Conservation (phyloP, 345 rosid species). For the Brassica cretica region DNA sequence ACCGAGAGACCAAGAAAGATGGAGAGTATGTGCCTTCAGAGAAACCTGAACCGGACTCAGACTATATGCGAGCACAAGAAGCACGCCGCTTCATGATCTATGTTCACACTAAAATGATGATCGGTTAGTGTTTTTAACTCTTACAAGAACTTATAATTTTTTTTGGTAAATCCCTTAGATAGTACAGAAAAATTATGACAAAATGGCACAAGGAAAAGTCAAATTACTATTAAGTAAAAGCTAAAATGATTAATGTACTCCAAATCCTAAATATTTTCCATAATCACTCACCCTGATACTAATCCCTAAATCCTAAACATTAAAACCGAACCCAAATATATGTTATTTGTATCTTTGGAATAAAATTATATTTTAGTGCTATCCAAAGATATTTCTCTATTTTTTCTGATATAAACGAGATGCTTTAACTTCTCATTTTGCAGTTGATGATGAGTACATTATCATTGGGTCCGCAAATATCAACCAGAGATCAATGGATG, state of each 20-base stretch:
- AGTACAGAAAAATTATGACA: not conserved
- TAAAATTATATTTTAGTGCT: not conserved
- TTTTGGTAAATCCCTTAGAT: not conserved
- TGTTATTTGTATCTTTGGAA: not conserved
- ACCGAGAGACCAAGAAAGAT: constrained; percentile 78
- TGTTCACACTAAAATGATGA: constrained; percentile 98
- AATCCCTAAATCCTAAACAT: not conserved
- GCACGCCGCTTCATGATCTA: constrained; percentile 98
- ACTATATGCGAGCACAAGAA: constrained; percentile 83
- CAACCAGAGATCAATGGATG: constrained; percentile 98
- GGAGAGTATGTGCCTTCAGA: constrained; percentile 90
- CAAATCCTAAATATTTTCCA: not conserved
- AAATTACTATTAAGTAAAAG: not conserved
- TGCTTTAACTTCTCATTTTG: constrained; percentile 10
- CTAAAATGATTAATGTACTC: not conserved
- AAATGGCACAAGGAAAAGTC: not conserved
- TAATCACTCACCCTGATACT: not conserved
- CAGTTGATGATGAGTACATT: constrained; percentile 98
- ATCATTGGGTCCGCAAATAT: constrained; percentile 96
- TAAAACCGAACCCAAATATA: not conserved
- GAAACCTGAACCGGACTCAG: constrained; percentile 82
- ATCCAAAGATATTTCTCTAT: not conserved
- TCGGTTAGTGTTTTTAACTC: constrained; percentile 50
- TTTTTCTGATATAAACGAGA: not conserved
- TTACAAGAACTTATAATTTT: not conserved